Conservation (phyloP, 345 rosid genomes). For the Nasturtium officinale region DNA sequence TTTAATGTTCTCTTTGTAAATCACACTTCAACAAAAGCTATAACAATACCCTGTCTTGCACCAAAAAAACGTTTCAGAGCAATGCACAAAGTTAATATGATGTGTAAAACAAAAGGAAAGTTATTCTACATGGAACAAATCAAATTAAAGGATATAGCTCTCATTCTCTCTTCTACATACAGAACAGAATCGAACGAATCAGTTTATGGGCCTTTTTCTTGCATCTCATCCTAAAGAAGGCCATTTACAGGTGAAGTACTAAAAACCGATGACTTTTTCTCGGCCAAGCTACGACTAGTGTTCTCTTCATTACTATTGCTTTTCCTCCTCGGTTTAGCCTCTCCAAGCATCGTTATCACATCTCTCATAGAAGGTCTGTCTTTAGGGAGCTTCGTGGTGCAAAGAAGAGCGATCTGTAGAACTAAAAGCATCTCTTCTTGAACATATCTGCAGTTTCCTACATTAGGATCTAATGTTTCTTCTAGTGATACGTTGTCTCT, state of each 20-base stretch:
- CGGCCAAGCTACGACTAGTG: conserved; percentile 41
- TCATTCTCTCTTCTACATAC: conserved; percentile 49
- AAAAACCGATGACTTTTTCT: conserved; percentile 60
- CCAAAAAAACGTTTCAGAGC: conserved; percentile 23
- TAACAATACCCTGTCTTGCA: conserved; percentile 31
- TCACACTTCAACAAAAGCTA: conserved; percentile 25
- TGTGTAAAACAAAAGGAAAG: conserved; percentile 23
- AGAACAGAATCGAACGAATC: conserved; percentile 44
- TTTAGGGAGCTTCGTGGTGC: conserved; percentile 83
- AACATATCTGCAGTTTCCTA: conserved; percentile 82
- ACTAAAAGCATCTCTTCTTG: conserved; percentile 96
- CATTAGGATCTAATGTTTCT: conserved; percentile 63
- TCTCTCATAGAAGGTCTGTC: conserved; percentile 95
- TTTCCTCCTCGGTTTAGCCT: conserved; percentile 92
- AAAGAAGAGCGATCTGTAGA: conserved; percentile 77
- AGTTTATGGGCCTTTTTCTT: neutral
- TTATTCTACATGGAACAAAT: conserved; percentile 31
- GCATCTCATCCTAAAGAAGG: conserved; percentile 51
- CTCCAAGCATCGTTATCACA: conserved; percentile 86
- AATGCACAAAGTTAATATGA: conserved; percentile 38
- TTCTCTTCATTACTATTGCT: conserved; percentile 55
- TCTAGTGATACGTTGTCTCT: conserved; percentile 67
- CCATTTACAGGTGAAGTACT: conserved; percentile 79
- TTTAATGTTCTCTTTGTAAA: conserved; percentile 34
- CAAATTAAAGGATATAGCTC: conserved; percentile 22